A percentile compares a stretch with the other conserved stretches of the same genome.
phyloP scores from a whole-genome alignment of 2,329 filamentous ascomycete species.

The Colletotrichum sp. region DNA sequence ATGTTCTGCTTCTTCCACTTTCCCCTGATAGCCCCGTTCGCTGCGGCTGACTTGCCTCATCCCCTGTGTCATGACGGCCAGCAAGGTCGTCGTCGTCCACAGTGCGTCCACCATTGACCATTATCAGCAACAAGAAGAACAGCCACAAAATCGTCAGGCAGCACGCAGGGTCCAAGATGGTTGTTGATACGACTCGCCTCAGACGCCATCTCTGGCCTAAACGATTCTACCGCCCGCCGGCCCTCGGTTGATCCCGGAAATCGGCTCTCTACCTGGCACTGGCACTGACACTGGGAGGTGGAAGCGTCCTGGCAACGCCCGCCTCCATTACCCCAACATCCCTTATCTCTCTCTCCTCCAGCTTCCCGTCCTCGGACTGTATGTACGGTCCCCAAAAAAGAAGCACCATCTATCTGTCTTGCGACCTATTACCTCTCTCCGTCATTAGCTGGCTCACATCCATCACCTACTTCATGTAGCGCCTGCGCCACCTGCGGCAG shows the following conservation, averaged over 20 bases:
- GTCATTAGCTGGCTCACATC: neutral
- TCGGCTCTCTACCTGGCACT: neutral
- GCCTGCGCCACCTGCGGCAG: neutral
- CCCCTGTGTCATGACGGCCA: neutral
- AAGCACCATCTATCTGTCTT: neutral
- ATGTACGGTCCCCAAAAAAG: neutral
- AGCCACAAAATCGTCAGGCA: neutral
- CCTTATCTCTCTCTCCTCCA: neutral
- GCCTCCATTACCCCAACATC: neutral
- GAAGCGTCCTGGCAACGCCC: neutral
- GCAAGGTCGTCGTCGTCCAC: neutral
- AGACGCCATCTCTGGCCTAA: neutral
- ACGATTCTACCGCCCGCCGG: neutral
- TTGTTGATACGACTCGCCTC: neutral
- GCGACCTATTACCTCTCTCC: neutral
- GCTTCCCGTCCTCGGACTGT: neutral
- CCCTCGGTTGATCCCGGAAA: neutral
- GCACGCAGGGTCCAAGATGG: neutral
- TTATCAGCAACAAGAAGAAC: neutral
- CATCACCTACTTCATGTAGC: neutral
- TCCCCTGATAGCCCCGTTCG: neutral
- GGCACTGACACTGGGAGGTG: neutral
- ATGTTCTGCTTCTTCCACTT: neutral
- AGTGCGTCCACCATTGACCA: neutral
- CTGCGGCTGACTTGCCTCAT: neutral